Evolutionary conservation across 2,329 filamentous ascomycete genomes (phyloP), one percentile per base, ranked within the genome.

Genomic region (Camillea tinctor): DNA sequence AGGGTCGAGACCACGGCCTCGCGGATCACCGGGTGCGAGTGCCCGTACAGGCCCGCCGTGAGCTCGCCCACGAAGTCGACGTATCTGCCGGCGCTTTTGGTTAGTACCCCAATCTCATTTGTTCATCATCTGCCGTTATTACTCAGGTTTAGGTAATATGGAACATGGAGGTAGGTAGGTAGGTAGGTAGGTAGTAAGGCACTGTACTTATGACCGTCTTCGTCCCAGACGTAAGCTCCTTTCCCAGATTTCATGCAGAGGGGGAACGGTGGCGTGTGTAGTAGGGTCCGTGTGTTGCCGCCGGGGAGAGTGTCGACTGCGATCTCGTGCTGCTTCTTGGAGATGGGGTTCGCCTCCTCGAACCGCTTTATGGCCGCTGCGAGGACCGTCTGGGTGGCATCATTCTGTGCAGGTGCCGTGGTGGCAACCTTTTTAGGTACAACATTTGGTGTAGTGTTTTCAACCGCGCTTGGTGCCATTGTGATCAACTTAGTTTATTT

Each of bases 1-100:
- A 86, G 67, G 1, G 80, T 76, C 5, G 75, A 64, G 11, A 71
- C 60, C 22, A 90, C 74, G 0, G 86, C 79, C 0, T 74, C 66
- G 2, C 77, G 54, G 57, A 91, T 83, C 1, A 75, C 65, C 0
- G 83, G 80, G 56, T 89, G 79, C 1, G 84, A 87, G 73, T 91
- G 88, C 0, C 88, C 88, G 68, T 84, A 89, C 13, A 91, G 77
- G 1, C 84, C 86, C 1, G 88, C 88, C 0, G 84, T 85, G 67
- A 85, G 85, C 71, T 90, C 88, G 36, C 83, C 82, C 1, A 87
- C 76, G 7, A 90, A 77, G 66, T 91, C 87, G 15, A 80, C 75
- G 68, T 88, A 88, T 50, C 76, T 79, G 26, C 49, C 49, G 11
- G 49, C 19, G 48, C 49, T n/a, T n/a, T n/a, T 19, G 7, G 49